A percentile compares a stretch with the other conserved stretches of the same genome.
These are phyloP conservation scores for Naegleria fowleri DNA, from an alignment of 208 protist genomes.

Conservation along the genomic window DNA sequence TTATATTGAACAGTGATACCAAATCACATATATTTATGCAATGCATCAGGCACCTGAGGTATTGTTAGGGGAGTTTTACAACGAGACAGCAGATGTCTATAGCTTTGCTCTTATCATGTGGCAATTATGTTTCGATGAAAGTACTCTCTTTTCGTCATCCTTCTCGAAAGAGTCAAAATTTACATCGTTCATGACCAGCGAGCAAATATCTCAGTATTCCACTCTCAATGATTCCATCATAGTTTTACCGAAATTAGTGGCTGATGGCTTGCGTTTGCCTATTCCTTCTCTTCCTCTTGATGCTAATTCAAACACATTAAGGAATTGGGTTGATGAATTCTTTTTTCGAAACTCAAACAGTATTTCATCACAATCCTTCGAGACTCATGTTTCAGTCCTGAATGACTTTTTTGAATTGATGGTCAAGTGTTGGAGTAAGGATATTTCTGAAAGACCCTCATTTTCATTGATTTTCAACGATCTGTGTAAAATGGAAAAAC, in stretches of 20 bases:
- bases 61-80: neutral
- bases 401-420: neutral
- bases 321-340: neutral
- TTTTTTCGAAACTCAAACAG: neutral
- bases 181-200: too few relatives aligned
- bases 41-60: neutral
- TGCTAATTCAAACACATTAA: neutral
- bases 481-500: too few relatives aligned
- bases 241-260: neutral
- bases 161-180: too few relatives aligned
- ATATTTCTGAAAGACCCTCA: neutral
- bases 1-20: too few relatives aligned
- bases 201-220: neutral
- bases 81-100: too few relatives aligned
- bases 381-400: neutral
- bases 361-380: neutral
- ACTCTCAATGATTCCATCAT: neutral
- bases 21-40: neutral
- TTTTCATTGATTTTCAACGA: neutral
- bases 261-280: neutral
- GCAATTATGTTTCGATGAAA: too few relatives aligned
- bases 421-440: neutral
- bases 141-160: too few relatives aligned
- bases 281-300: neutral
- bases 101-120: too few relatives aligned